Conservation (phyloP, 306 rosid genomes). For the Pyrus betulifolia region DNA sequence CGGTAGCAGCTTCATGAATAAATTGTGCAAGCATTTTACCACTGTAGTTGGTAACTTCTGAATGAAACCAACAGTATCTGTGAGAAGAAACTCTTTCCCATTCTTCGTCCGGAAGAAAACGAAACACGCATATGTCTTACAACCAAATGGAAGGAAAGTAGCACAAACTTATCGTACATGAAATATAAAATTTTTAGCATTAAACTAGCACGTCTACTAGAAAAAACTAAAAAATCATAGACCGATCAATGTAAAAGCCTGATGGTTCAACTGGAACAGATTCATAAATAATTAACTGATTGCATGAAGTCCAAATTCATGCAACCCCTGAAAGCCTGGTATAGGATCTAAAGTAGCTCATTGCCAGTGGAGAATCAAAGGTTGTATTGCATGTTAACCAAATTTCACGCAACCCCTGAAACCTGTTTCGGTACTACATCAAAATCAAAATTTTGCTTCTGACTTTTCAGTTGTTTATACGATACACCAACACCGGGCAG, state of each 20-base stretch:
- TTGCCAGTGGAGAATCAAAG: neutral
- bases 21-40: constrained; percentile 34
- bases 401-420: neutral
- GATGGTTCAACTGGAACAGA: neutral
- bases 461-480: neutral
- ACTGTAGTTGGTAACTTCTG: constrained; percentile 92
- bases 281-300: neutral
- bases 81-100: constrained; percentile 90
- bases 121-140: too few species aligned
- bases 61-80: constrained; percentile 97
- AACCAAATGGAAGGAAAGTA: too few species aligned
- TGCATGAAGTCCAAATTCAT: neutral
- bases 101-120: constrained; percentile 62
- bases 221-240: neutral
- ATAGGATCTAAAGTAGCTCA: neutral
- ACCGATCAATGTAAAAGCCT: neutral
- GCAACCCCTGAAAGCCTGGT: neutral
- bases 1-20: constrained; percentile 1
- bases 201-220: neutral
- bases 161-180: too few species aligned
- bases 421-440: neutral
- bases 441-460: neutral
- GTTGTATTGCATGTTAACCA: neutral
- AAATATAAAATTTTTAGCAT: fast-evolving
- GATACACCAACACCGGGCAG: neutral